These are phyloP conservation scores for Solanum aculeatissimum DNA, from an alignment of 305 asterid species.

Conservation along the genomic window DNA sequence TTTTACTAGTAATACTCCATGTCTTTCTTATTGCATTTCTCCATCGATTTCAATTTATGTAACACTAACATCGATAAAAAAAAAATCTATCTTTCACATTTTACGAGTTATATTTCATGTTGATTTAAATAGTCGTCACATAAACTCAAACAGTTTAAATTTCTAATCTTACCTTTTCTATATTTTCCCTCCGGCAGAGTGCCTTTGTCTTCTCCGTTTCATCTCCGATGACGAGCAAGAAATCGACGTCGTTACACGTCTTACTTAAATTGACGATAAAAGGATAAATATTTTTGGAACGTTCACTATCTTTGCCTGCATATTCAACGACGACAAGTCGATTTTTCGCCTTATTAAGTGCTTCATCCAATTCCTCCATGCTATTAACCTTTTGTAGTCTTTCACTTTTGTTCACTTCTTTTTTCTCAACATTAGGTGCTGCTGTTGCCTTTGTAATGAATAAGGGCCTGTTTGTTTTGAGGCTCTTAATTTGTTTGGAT, in stretches of 20 bases:
- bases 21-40: background rate
- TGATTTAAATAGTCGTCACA: background rate
- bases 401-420: constrained; percentile 21
- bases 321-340: constrained; percentile 79
- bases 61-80: background rate
- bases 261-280: constrained; percentile 89
- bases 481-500: background rate
- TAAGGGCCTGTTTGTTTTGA: background rate
- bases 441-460: constrained; percentile 32
- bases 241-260: constrained; percentile 76
- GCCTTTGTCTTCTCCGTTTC: constrained; percentile 54
- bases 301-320: constrained; percentile 41
- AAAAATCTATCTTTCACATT: background rate
- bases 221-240: constrained; percentile 78
- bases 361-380: constrained; percentile 57
- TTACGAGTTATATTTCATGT: too few relatives aligned
- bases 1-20: background rate
- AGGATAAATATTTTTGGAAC: constrained; percentile 65
- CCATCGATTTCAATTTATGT: background rate
- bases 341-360: constrained; percentile 53
- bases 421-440: constrained; percentile 35
- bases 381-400: constrained; percentile 53
- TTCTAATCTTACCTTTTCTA: constrained; percentile 9
- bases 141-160: background rate
- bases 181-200: constrained; percentile 66